A percentile compares a stretch with the other conserved stretches of the same genome.
Conservation (phyloP, 164 flowering plant species). For the Umbellularia californica region DNA sequence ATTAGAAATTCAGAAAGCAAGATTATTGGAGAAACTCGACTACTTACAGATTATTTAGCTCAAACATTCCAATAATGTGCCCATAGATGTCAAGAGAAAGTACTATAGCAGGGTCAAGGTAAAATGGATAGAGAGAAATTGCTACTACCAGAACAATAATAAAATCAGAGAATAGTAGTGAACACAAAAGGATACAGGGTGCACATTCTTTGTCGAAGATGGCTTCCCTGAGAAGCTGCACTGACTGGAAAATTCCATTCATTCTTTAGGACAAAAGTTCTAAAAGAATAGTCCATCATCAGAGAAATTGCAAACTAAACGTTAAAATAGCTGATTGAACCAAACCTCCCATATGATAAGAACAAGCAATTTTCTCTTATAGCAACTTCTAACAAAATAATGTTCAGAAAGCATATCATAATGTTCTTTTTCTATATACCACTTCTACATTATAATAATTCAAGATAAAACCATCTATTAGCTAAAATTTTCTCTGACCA, state of each 20-base stretch:
- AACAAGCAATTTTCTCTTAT: too few species aligned
- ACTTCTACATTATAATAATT: too few species aligned
- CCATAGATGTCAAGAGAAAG: constrained; percentile 94
- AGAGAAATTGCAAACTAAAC: too few species aligned
- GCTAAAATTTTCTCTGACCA: too few species aligned
- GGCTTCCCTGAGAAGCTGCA: constrained; percentile 84
- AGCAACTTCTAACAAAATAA: too few species aligned
- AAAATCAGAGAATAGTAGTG: background rate
- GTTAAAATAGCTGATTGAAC: too few species aligned
- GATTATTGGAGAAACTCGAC: constrained; percentile 1
- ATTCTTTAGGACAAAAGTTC: background rate
- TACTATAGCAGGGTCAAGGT: constrained; percentile 63
- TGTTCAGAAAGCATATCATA: too few species aligned
- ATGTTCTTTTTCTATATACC: too few species aligned
- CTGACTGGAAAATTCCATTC: constrained; percentile 50
- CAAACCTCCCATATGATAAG: too few species aligned
- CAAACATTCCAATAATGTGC: constrained; percentile 97
- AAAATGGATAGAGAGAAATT: background rate
- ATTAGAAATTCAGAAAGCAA: background rate
- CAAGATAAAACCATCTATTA: too few species aligned
- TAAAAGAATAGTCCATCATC: background rate
- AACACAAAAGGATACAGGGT: constrained; percentile 68
- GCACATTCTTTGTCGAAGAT: constrained; percentile 77
- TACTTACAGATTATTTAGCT: constrained; percentile 98
- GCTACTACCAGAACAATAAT: background rate